Percentiles rank a stretch among this genome's conserved stretches.
phyloP scores from a whole-genome alignment of 2,329 filamentous ascomycete genomes.

The Colletotrichum karsti region DNA sequence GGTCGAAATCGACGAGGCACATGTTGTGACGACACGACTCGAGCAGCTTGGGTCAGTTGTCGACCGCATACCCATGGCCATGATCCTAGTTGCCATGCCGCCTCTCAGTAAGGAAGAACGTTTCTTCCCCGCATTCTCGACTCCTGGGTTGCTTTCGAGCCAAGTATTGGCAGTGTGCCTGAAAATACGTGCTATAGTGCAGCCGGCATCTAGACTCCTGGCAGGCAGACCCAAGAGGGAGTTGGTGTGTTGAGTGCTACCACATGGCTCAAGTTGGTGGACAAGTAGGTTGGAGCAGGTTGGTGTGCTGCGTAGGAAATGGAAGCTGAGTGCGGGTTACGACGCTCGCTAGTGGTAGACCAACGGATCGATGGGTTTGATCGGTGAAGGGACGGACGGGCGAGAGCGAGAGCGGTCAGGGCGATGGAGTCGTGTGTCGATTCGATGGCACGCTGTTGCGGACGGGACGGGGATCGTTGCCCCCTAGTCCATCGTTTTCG shows the following conservation, averaged over 20 bases:
- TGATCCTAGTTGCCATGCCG: constrained; percentile 1
- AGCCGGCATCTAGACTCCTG: background rate
- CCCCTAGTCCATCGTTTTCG: background rate
- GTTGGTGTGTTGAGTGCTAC: constrained; percentile 10
- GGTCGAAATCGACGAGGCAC: background rate
- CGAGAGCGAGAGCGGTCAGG: constrained; percentile 8
- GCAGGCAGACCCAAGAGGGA: background rate
- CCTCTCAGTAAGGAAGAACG: constrained; percentile 1
- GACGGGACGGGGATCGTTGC: background rate
- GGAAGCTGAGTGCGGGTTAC: constrained; percentile 9
- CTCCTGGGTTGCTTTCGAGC: background rate
- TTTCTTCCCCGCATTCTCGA: constrained; percentile 17
- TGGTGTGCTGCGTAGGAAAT: too few species aligned
- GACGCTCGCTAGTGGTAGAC: constrained; percentile 5
- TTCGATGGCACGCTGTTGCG: background rate
- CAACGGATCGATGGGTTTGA: background rate
- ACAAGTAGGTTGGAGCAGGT: background rate
- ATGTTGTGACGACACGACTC: constrained; percentile 4
- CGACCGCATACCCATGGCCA: background rate
- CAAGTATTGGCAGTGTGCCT: background rate
- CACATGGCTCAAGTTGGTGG: background rate
- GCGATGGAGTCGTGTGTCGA: background rate
- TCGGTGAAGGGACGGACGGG: background rate
- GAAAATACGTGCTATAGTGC: background rate
- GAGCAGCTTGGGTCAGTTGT: background rate